phyloP scores from a whole-genome alignment of 352 stramenopile species.

The Phytophthora idaei region DNA sequence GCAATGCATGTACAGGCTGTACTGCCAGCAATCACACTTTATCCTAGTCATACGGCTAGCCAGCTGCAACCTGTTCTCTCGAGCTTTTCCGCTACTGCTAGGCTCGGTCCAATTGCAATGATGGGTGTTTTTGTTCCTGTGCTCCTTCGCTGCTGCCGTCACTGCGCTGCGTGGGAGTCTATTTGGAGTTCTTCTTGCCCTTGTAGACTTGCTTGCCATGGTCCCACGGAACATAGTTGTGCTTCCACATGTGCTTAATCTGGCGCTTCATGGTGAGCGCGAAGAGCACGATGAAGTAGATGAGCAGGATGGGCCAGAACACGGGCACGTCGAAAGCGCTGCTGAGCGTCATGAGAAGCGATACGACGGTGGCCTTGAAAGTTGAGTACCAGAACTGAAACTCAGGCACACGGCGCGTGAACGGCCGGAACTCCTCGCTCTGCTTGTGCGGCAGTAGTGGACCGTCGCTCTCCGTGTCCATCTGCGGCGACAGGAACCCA shows the following conservation, averaged over 20 bases:
- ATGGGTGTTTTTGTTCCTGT: not conserved
- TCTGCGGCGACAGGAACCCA: slow-evolving; percentile 98
- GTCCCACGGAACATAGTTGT: slow-evolving; percentile 98
- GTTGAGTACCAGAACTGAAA: slow-evolving; percentile 99
- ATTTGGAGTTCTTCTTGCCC: slow-evolving; percentile 81
- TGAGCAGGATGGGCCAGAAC: slow-evolving; percentile 99
- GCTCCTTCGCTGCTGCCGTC: not conserved
- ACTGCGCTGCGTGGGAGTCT: slow-evolving; percentile 37
- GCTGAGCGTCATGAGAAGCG: slow-evolving; percentile 98
- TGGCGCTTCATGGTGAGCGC: slow-evolving; percentile 99
- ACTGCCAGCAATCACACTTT: not conserved
- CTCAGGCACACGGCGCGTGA: slow-evolving; percentile 94
- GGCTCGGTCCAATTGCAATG: slow-evolving; percentile 2
- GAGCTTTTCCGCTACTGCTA: slow-evolving; percentile 7
- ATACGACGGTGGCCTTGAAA: slow-evolving; percentile 90
- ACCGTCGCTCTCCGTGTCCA: slow-evolving; percentile 91
- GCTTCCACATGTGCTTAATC: slow-evolving; percentile 99
- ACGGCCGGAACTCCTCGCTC: slow-evolving; percentile 93
- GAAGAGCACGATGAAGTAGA: slow-evolving; percentile 99
- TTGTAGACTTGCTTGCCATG: slow-evolving; percentile 97
- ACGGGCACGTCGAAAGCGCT: slow-evolving; percentile 98
- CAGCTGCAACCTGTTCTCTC: slow-evolving; percentile 9
- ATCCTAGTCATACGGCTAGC: slow-evolving; percentile 1
- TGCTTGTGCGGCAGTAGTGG: slow-evolving; percentile 90
- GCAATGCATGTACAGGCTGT: not conserved